These are phyloP conservation scores for Tylopilus rubrobrunneus DNA, from an alignment of 768 basidiomycete genomes.

Conservation along the genomic window DNA sequence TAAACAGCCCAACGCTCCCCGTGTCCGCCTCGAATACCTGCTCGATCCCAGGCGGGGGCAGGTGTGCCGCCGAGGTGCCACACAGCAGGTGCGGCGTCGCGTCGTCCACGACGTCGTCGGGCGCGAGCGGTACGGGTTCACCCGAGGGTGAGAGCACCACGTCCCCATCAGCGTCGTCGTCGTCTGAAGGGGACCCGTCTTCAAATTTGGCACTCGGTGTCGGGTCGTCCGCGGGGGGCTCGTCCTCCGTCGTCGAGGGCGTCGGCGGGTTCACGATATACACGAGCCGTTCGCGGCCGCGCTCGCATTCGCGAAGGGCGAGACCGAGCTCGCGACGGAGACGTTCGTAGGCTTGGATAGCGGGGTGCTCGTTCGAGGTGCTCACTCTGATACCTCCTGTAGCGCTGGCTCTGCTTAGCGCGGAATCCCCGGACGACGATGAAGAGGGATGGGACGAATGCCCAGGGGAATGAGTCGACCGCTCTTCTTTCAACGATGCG, in stretches of 20 bases:
- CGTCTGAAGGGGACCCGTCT: neutral
- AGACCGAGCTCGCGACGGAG: conserved; percentile 73
- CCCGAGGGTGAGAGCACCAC: conserved; percentile 20
- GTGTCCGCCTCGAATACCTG: conserved; percentile 79
- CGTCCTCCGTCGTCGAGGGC: conserved; percentile 38
- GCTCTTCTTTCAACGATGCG: conserved; percentile 45
- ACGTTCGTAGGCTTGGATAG: conserved; percentile 69
- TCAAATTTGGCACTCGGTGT: no score
- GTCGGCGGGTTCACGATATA: conserved; percentile 50
- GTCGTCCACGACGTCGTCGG: conserved; percentile 39
- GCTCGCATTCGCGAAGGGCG: conserved; percentile 78
- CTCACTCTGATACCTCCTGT: conserved; percentile 1
- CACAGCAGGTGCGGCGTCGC: conserved; percentile 35
- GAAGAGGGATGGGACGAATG: conserved; percentile 22
- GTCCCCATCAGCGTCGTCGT: conserved; percentile 2
- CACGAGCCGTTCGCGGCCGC: conserved; percentile 63
- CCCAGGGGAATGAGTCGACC: conserved; percentile 7
- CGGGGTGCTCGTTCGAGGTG: conserved; percentile 36
- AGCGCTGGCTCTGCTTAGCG: neutral
- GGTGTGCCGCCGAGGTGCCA: conserved; percentile 31
- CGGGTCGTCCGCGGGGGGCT: neutral
- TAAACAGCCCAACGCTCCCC: conserved; percentile 33
- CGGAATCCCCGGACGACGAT: conserved; percentile 12
- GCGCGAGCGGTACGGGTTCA: conserved; percentile 10
- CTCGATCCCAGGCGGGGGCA: conserved; percentile 64